Base-by-base conservation (phyloP, 1,139 yeast species). In the Blastobotrys petasosporus region DNA sequence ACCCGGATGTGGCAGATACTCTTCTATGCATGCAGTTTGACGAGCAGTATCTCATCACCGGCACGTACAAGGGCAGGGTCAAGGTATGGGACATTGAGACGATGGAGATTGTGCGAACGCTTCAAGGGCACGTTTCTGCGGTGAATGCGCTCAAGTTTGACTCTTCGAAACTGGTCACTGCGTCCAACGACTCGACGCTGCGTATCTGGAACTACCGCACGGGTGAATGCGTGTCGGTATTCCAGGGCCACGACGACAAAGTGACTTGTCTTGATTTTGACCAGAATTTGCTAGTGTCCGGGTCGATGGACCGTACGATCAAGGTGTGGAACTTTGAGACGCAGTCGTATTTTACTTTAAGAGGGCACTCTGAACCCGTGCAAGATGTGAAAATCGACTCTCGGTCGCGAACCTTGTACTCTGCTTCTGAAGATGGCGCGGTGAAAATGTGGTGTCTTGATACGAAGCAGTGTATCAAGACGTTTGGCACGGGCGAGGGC, bases 241-340 rank as follows among this genome's bases (percentile, higher is more conserved):
- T 92, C 65, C 72, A 94, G 37, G 97, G 97, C 2, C 97, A 92
- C 65, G 83, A 82, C 44, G 94, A 85, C 59, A 81, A 87, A 39
- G 95, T 92, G 4, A 73, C 85, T 39, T 77, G 87, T 51, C 88
- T 92, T 45, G 92, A 84, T 61, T 84, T 82, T 61, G 79, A 76
- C 54, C 80, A 83, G 55, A 87, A 85, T 58, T 74, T 87, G 30
- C 87, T 92, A 60, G 97, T 90, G 1, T 82, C 94, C 5, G 98
- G 97, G 0, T 82, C 94, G 13, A 95, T 95, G 0, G 98, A 92
- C 67, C 76, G 78, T 54, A 88, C 95, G 0, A 85, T 92, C 46
- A 86, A 88, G 61, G 92, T 92, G 10, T 92, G 98, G 98, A 94
- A 92, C 64, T 95, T 92, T 46, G 95, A 85, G 62, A 80, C 88